These are phyloP conservation scores for Massospora cicadina DNA, from an alignment of 371 early-diverging fungal species.

Conservation along the genomic window DNA sequence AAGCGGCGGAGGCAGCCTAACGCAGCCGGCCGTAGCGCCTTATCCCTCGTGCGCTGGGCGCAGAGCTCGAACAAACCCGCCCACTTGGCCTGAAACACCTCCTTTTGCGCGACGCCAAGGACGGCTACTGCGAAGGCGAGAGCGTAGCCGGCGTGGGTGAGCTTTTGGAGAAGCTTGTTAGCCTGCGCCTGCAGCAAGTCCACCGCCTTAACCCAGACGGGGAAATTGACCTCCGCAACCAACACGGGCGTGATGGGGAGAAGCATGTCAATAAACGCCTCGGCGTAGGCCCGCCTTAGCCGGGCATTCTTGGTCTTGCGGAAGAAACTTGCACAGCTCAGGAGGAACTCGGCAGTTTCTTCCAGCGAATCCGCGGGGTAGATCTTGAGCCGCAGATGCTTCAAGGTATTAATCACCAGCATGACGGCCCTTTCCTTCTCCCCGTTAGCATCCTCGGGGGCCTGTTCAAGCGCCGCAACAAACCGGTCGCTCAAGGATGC, in stretches of 20 bases:
- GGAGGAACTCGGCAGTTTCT: slow-evolving; percentile 82
- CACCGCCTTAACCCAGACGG: slow-evolving; percentile 77
- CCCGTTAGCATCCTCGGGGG: slow-evolving; percentile 26
- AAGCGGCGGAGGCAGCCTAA: slow-evolving; percentile 65
- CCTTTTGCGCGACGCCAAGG: slow-evolving; percentile 72
- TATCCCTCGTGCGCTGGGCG: slow-evolving; percentile 49
- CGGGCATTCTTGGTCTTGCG: slow-evolving; percentile 55
- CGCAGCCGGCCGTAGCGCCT: slow-evolving; percentile 42
- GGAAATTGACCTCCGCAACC: slow-evolving; percentile 86
- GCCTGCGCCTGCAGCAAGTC: slow-evolving; percentile 83
- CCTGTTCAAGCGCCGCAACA: slow-evolving; percentile 65
- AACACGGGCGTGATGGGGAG: slow-evolving; percentile 72
- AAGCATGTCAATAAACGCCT: slow-evolving; percentile 71
- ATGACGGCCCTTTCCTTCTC: slow-evolving; percentile 64
- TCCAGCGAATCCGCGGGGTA: slow-evolving; percentile 85
- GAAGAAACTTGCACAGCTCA: slow-evolving; percentile 72
- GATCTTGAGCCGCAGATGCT: slow-evolving; percentile 74
- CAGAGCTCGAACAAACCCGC: slow-evolving; percentile 49
- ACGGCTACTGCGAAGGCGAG: slow-evolving; percentile 73
- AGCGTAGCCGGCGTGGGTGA: slow-evolving; percentile 52
- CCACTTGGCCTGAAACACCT: slow-evolving; percentile 75
- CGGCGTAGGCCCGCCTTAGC: slow-evolving; percentile 82
- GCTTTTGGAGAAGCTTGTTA: slow-evolving; percentile 67
- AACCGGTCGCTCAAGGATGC: slow-evolving; percentile 86
- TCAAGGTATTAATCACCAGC: slow-evolving; percentile 72